Base-by-base conservation (phyloP, 2,329 filamentous ascomycete species). In the Fusarium subtropicale region DNA sequence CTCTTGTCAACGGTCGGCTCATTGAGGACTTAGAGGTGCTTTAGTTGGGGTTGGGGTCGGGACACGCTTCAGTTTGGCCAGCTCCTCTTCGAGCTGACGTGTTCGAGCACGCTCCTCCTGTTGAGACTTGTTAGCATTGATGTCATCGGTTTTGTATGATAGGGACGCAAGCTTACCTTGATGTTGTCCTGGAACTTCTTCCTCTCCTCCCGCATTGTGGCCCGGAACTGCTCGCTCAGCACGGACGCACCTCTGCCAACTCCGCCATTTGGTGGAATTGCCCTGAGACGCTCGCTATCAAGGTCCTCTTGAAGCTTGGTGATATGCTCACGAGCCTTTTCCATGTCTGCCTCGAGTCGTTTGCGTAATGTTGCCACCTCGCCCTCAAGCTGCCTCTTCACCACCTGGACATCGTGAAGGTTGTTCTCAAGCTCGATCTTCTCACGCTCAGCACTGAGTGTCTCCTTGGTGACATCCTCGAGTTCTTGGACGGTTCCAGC, bases 161-260 rank as follows among this genome's bases (percentile, higher is more conserved):
- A 16, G 28, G 12, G 13, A 10, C 26, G 12, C n/a, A 41, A 31
- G 73, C 83, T 73, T 75, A 86, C 84, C 79, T 78, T 81, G 41
- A 87, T 74, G 61, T 86, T 85, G 67, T 87, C 84, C 66, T 87
- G 84, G 78, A 86, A 87, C 77, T 83, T 86, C 80, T 82, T 86
- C 68, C 85, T 81, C 79, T 87, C 85, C 74, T 86, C 84, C 71
- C 85, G 83, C 85, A 87, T 86, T 24, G 84, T 86, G 10, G 82
- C 79, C 48, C 85, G 77, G 78, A 87, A 87, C 76, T 87, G 85
- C 77, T 87, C 85, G 74, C 85, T 87, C 66, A 87, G 79, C 81
- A 86, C 81, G 11, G 80, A 80, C 15, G 85, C 85, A 3, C 85
- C 85, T 55, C 78, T 77, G 9, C 74, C 76, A 4, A 76, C 74